Evolutionary conservation across 495 filamentous ascomycete species (phyloP).

Genomic region (Lasiosphaeria ovina): DNA sequence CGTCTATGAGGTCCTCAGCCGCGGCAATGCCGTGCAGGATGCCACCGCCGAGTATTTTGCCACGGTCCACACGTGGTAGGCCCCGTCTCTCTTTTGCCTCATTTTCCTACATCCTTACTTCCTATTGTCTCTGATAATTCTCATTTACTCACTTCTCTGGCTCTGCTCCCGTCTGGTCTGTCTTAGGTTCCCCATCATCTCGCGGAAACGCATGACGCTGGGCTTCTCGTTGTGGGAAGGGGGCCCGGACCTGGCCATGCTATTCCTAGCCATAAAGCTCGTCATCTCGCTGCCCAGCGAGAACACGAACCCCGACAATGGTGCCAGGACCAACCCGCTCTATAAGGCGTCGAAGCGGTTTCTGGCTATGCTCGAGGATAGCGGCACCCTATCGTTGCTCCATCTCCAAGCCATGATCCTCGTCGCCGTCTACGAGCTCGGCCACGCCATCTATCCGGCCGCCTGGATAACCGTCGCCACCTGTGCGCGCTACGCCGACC

Average conservation of each 20-base stretch:
- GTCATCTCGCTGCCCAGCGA: conserved; percentile 29
- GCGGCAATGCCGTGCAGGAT: conserved; percentile 30
- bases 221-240: conserved; percentile 40
- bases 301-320: conserved; percentile 10
- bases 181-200: conserved; percentile 48
- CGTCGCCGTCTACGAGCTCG: conserved; percentile 47
- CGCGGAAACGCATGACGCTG: conserved; percentile 45
- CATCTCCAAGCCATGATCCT: conserved; percentile 45
- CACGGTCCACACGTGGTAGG: conserved; percentile 28
- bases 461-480: conserved; percentile 46
- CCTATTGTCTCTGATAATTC: too few relatives aligned
- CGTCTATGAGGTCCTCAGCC: conserved; percentile 33
- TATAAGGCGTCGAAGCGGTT: conserved; percentile 47
- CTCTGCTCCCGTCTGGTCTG: conserved; percentile 19
- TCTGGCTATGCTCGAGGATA: conserved; percentile 34
- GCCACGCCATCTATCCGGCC: conserved; percentile 49
- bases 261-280: conserved; percentile 53
- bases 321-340: conserved; percentile 31
- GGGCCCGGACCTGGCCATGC: conserved; percentile 46
- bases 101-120: too few relatives aligned
- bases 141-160: too few relatives aligned
- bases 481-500: conserved; percentile 44
- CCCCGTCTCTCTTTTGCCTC: too few relatives aligned
- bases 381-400: conserved; percentile 40
- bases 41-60: conserved; percentile 33